Conservation (phyloP, 345 rosid species). For the Isatis tinctoria region DNA sequence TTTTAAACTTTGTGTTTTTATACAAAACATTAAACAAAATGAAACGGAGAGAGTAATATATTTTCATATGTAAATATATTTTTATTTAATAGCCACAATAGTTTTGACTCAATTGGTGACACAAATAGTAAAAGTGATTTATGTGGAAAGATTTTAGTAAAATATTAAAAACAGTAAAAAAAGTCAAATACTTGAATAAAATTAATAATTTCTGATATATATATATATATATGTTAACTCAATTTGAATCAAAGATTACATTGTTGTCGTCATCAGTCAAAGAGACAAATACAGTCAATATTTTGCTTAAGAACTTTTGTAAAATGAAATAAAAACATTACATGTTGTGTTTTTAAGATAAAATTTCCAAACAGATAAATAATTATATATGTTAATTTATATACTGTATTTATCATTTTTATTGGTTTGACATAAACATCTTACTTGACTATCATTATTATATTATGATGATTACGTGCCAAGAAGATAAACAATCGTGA, state of each 20-base stretch:
- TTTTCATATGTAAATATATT: not conserved
- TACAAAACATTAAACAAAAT: too few relatives aligned
- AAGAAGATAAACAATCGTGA: not conserved
- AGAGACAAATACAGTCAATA: not conserved
- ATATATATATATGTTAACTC: not conserved
- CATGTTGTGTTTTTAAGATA: not conserved
- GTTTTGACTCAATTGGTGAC: not conserved
- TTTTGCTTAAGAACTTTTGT: not conserved
- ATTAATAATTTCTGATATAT: not conserved
- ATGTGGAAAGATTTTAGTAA: not conserved
- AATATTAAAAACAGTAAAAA: not conserved
- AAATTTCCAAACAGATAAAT: not conserved
- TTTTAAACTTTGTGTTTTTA: too few relatives aligned
- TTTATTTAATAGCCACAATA: too few relatives aligned
- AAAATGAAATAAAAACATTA: not conserved
- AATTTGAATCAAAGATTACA: too few relatives aligned
- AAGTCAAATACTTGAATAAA: not conserved
- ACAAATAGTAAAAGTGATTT: not conserved
- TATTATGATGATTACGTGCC: not conserved
- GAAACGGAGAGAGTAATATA: too few relatives aligned
- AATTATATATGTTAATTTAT: too few relatives aligned
- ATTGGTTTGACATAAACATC: not conserved
- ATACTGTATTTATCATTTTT: not conserved
- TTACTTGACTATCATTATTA: not conserved
- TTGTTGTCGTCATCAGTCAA: not conserved